These are phyloP conservation scores for Lodderomyces metapsilosis DNA, from an alignment of 1,139 yeast species.

Conservation along the genomic window DNA sequence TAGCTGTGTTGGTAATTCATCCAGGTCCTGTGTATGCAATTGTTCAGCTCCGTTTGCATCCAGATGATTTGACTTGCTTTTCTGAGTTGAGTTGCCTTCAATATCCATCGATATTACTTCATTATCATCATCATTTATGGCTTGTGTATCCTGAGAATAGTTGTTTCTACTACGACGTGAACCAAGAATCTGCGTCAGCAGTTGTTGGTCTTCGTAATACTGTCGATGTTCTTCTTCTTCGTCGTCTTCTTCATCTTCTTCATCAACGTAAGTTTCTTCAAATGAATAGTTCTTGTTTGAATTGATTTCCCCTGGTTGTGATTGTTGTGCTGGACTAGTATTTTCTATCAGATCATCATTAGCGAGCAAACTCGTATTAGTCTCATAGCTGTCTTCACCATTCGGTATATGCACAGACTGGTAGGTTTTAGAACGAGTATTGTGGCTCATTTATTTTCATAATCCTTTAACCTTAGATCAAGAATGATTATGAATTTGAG, in stretches of 20 bases:
- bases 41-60: background rate
- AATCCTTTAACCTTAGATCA: background rate
- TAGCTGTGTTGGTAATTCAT: slow-evolving; percentile 6
- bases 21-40: background rate
- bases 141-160: slow-evolving; percentile 2
- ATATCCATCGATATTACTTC: background rate
- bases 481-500: background rate
- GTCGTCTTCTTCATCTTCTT: background rate
- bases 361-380: background rate
- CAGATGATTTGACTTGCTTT: background rate
- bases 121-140: background rate
- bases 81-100: slow-evolving; percentile 2
- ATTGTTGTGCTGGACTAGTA: background rate
- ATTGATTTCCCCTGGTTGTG: background rate
- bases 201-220: background rate
- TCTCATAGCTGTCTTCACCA: background rate
- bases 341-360: background rate
- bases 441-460: background rate
- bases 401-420: background rate
- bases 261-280: background rate
- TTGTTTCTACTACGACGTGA: background rate
- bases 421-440: background rate
- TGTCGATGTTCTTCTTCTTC: background rate
- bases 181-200: background rate
- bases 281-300: background rate